phyloP scores from a whole-genome alignment of 2,329 filamentous ascomycete species.

The Fusarium albidum region DNA sequence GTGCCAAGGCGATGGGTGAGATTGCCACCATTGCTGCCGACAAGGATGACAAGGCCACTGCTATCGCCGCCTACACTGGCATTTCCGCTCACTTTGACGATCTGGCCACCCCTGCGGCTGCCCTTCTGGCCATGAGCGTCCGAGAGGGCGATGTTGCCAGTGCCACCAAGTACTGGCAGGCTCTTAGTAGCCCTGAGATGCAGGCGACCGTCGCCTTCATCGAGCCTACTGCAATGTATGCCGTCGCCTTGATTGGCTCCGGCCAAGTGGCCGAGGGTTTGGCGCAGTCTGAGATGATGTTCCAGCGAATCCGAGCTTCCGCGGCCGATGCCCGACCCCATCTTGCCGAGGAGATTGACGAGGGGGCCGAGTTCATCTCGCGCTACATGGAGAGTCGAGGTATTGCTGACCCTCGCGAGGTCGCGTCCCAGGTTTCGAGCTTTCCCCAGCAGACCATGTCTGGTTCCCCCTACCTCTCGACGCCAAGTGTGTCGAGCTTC shows the following conservation, averaged over 20 bases:
- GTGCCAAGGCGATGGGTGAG: constrained; percentile 71
- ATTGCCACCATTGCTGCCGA: constrained; percentile 85
- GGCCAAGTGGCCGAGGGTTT: constrained; percentile 86
- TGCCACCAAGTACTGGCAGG: constrained; percentile 82
- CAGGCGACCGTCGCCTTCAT: constrained; percentile 73
- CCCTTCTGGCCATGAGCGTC: constrained; percentile 86
- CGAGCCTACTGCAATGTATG: constrained; percentile 90
- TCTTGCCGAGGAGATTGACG: constrained; percentile 82
- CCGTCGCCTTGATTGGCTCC: constrained; percentile 84
- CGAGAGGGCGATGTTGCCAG: constrained; percentile 80
- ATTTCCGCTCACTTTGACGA: constrained; percentile 61
- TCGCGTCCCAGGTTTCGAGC: constrained; percentile 55
- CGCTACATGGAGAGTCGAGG: constrained; percentile 66
- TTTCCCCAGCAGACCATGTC: constrained; percentile 53
- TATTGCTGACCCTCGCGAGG: constrained; percentile 63
- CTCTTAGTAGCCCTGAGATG: constrained; percentile 70
- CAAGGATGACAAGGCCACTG: constrained; percentile 73
- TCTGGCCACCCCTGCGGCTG: constrained; percentile 70
- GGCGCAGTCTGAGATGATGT: constrained; percentile 83
- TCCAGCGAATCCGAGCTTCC: constrained; percentile 77
- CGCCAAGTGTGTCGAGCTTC: constrained; percentile 66
- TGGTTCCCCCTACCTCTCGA: constrained; percentile 61
- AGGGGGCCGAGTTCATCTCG: constrained; percentile 76
- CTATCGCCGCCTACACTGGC: constrained; percentile 70
- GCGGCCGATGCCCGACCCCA: constrained; percentile 61